Conservation (phyloP, 1,284 basidiomycete genomes). For the Fomitopsis palustris region DNA sequence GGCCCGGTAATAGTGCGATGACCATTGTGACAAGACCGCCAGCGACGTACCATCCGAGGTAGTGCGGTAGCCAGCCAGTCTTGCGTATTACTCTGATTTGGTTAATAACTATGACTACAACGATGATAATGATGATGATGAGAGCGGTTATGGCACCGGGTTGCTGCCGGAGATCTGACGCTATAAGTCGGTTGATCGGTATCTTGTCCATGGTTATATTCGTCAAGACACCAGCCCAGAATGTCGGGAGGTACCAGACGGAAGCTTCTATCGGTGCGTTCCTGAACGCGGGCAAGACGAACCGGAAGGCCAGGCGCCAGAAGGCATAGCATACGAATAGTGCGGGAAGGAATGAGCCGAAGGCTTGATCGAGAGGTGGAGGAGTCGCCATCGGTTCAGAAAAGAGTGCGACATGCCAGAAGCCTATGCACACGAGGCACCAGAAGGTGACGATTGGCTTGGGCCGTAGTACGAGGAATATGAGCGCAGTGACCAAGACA, state of each 20-base stretch:
- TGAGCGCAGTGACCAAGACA: slow-evolving; percentile 56
- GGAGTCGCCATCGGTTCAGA: slow-evolving; percentile 73
- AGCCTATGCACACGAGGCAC: slow-evolving; percentile 82
- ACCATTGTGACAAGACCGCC: slow-evolving; percentile 68
- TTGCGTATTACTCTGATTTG: slow-evolving; percentile 82
- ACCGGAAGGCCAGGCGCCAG: slow-evolving; percentile 76
- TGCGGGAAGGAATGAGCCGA: slow-evolving; percentile 75
- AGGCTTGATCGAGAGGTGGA: slow-evolving; percentile 64
- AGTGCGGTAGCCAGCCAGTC: slow-evolving; percentile 78
- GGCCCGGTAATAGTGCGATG: slow-evolving; percentile 65
- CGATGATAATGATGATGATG: slow-evolving; percentile 65
- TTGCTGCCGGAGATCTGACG: slow-evolving; percentile 64
- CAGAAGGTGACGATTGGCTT: slow-evolving; percentile 70
- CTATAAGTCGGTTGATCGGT: slow-evolving; percentile 71
- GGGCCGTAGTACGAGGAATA: slow-evolving; percentile 76
- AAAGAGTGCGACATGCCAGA: slow-evolving; percentile 83
- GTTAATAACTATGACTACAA: slow-evolving; percentile 62
- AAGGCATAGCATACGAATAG: slow-evolving; percentile 80
- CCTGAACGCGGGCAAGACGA: slow-evolving; percentile 69
- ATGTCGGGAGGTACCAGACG: slow-evolving; percentile 74
- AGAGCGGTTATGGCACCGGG: slow-evolving; percentile 72
- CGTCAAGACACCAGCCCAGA: slow-evolving; percentile 75
- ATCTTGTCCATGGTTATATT: slow-evolving; percentile 67
- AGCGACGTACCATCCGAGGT: slow-evolving; percentile 64
- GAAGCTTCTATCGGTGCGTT: slow-evolving; percentile 69